A percentile compares a stretch with the other conserved stretches of the same genome.
Conservation (phyloP, 2,329 filamentous ascomycete species). For the Phialophora verrucosa region DNA sequence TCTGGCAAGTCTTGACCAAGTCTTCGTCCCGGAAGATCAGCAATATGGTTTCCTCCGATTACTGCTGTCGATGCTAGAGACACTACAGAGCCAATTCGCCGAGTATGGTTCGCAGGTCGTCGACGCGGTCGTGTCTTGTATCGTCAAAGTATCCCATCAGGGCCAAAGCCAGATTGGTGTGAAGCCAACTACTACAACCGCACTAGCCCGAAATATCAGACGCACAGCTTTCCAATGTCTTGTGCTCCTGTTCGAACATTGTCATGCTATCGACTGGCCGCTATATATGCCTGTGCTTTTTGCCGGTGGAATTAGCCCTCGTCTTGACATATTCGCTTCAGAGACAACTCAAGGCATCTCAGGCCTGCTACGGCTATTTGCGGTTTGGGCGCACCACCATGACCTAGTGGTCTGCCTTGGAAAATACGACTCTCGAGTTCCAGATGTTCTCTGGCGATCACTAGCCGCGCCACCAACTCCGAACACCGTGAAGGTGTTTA, state of each 20-base stretch:
- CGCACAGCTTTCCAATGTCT: conserved; percentile 78
- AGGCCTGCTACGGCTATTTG: conserved; percentile 77
- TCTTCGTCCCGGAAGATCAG: conserved; percentile 72
- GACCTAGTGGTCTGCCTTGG: conserved; percentile 73
- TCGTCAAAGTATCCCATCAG: conserved; percentile 66
- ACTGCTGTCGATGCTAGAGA: conserved; percentile 73
- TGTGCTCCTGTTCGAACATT: conserved; percentile 76
- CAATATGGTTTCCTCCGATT: conserved; percentile 92
- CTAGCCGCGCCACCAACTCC: conserved; percentile 75
- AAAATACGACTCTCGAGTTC: conserved; percentile 62
- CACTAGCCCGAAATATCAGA: conserved; percentile 56
- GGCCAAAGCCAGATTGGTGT: conserved; percentile 39
- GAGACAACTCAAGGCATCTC: conserved; percentile 93
- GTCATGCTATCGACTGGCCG: conserved; percentile 72
- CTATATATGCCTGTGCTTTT: conserved; percentile 74
- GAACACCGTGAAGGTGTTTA: conserved; percentile 83
- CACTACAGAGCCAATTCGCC: conserved; percentile 75
- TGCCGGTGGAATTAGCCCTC: conserved; percentile 74
- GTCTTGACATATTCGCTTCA: conserved; percentile 75
- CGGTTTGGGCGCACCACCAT: conserved; percentile 75
- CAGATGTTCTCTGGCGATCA: conserved; percentile 74
- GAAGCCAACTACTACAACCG: conserved; percentile 41
- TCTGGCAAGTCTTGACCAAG: conserved; percentile 55
- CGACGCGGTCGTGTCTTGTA: conserved; percentile 79
- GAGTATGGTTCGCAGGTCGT: conserved; percentile 72